Evolutionary conservation across 2,329 filamentous ascomycete species (phyloP).

Genomic region (Pezizomycotina sp.): DNA sequence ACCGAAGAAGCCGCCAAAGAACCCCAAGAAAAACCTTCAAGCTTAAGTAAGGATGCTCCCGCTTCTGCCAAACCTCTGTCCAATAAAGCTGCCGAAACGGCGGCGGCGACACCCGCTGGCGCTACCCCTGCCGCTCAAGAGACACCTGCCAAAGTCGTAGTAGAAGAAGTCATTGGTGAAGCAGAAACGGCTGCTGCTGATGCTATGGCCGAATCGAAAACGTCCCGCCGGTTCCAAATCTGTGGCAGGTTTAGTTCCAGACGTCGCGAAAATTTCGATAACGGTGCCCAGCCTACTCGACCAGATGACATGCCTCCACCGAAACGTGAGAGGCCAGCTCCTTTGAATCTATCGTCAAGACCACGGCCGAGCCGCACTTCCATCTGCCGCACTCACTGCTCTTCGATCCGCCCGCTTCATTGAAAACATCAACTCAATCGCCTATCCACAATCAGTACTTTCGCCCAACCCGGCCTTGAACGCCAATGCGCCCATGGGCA

Average conservation of each 20-base stretch:
- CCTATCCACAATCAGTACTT: slow-evolving; percentile 67
- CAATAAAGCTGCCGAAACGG: slow-evolving; percentile 14
- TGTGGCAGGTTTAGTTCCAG: slow-evolving; percentile 28
- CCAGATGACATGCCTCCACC: slow-evolving; percentile 39
- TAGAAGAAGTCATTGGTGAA: slow-evolving; percentile 3
- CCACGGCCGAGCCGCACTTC: slow-evolving; percentile 73
- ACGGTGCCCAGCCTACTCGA: slow-evolving; percentile 34
- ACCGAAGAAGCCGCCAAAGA: not conserved
- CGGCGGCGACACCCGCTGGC: slow-evolving; percentile 20
- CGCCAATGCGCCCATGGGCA: slow-evolving; percentile 52
- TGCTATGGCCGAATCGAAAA: slow-evolving; percentile 22
- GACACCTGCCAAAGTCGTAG: slow-evolving; percentile 1
- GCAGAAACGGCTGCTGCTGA: slow-evolving; percentile 24
- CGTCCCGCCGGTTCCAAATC: slow-evolving; percentile 20
- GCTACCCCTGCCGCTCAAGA: slow-evolving; percentile 4
- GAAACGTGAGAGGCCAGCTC: slow-evolving; percentile 63
- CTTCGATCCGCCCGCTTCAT: slow-evolving; percentile 84
- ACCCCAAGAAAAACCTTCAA: slow-evolving; percentile 3
- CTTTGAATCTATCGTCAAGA: slow-evolving; percentile 74
- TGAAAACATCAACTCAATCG: slow-evolving; percentile 56
- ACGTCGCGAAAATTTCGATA: slow-evolving; percentile 38
- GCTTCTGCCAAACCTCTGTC: too few relatives aligned
- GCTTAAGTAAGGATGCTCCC: too few relatives aligned
- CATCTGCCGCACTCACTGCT: slow-evolving; percentile 82
- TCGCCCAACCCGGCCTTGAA: slow-evolving; percentile 91